Evolutionary conservation across 441 rosid species (phyloP), one percentile per base, ranked within the genome.

Genomic region (Capsella rubella): DNA sequence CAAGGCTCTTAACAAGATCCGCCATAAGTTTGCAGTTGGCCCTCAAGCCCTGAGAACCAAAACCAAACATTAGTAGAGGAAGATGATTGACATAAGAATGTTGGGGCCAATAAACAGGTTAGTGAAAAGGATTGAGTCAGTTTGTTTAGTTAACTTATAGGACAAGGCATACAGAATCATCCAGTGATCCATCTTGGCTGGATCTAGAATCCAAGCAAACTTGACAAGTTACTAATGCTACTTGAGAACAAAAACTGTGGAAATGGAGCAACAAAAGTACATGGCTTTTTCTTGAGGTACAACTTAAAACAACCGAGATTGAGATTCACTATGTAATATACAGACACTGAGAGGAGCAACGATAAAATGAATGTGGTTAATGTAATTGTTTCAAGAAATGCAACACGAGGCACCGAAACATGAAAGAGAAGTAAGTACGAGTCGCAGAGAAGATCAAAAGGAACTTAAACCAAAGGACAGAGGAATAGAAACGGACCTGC

Each of bases 121-220:
- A 39, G 29, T 39, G 18, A 60, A 31, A 49, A 59, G 42, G 34
- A 71, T 15, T 39, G 32, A 60, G 42, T 39, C 18, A 39, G 12
- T 53, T 67, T 21, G 29, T 13, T 39, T 34, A 6, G 34, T 35
- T 64, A 65, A 57, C 66, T 47, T 64, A 25, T 15, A 58, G 16
- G 56, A 65, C 45, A 74, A 72, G 70, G 56, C 39, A 64, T 64
- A 54, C 45, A 72, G 4, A 63, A 45, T 27, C 51, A 64, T 64
- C 50, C 10, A 59, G 31, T 51, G 55, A 32, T 75, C 15, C 35
- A 75, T 28, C 67, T 51, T 43, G 34, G 34, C 43, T 35, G 10
- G 16, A 60, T 60, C 63, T n/a, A 67, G 0, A 52, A 52, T 52
- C 58, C 21, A 60, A 67, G 9, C 57, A 61, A 51, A 42, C 56